A percentile compares a stretch with the other conserved stretches of the same genome.
Conservation (phyloP, 2,329 filamentous ascomycete species). For the Plenodomus tracheiphilus region DNA sequence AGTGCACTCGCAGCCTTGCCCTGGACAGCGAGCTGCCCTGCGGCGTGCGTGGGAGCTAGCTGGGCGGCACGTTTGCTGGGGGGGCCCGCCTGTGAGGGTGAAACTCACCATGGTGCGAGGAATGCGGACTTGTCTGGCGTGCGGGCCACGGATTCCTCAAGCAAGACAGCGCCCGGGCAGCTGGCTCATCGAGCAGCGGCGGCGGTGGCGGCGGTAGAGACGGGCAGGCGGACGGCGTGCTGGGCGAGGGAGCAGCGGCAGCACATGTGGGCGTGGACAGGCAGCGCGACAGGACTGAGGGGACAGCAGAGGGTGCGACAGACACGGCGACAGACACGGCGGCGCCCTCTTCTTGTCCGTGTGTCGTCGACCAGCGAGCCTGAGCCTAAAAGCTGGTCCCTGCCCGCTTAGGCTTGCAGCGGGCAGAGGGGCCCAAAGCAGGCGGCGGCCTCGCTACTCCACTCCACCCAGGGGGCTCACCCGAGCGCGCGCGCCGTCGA, state of each 20-base stretch:
- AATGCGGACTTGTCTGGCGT: conserved; percentile 20
- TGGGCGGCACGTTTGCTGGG: background rate
- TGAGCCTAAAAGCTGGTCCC: background rate
- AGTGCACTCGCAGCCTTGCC: background rate
- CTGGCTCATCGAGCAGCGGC: conserved; percentile 15
- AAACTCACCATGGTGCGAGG: conserved; percentile 29
- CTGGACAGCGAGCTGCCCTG: background rate
- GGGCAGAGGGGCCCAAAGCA: background rate
- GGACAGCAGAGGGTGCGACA: too few relatives aligned
- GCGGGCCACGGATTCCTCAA: conserved; percentile 18
- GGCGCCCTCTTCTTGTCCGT: background rate
- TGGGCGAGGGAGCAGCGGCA: conserved; percentile 8
- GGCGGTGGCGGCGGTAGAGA: conserved; percentile 5
- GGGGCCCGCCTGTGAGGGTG: conserved; percentile 1
- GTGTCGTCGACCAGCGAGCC: background rate
- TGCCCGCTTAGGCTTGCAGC: background rate
- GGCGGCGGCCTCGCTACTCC: background rate
- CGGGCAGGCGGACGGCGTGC: conserved; percentile 7
- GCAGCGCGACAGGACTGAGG: background rate
- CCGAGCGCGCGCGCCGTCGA: too few relatives aligned
- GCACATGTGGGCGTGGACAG: background rate
- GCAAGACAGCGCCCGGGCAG: conserved; percentile 12
- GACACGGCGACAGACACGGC: background rate
- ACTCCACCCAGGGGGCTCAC: background rate
- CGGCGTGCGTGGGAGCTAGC: background rate